Evolutionary conservation across 2,329 filamentous ascomycete genomes (phyloP).

Genomic region (Paecilomyces dactylethromorphus): DNA sequence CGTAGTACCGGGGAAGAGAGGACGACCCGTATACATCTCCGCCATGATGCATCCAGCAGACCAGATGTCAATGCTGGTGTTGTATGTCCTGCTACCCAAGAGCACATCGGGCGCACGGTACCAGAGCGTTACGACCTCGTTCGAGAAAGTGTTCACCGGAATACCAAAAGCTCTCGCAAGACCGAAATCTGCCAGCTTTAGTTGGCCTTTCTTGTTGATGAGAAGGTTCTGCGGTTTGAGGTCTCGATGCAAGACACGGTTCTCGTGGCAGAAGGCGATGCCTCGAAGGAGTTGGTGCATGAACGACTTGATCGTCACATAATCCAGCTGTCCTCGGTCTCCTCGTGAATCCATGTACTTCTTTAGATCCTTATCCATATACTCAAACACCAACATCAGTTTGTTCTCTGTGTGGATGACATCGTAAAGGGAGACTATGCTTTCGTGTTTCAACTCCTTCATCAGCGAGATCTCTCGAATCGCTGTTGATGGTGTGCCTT

Average conservation of each 20-base stretch:
- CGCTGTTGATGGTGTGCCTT: conserved; percentile 92
- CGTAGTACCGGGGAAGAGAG: conserved; percentile 92
- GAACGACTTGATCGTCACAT: conserved; percentile 91
- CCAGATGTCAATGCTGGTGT: conserved; percentile 99
- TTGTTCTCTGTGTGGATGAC: conserved; percentile 99
- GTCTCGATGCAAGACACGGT: conserved; percentile 90
- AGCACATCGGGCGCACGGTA: conserved; percentile 95
- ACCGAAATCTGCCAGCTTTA: conserved; percentile 93
- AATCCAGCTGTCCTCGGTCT: conserved; percentile 82
- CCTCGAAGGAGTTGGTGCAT: conserved; percentile 96
- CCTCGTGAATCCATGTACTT: conserved; percentile 96
- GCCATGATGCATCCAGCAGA: conserved; percentile 99
- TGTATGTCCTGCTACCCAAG: conserved; percentile 90
- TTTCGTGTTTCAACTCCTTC: conserved; percentile 99
- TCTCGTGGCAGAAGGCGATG: conserved; percentile 97
- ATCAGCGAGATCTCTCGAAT: conserved; percentile 98
- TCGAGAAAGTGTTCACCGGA: conserved; percentile 95
- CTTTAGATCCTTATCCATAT: conserved; percentile 97
- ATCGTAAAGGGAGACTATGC: conserved; percentile 94
- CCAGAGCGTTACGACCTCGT: conserved; percentile 96
- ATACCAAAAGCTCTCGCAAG: conserved; percentile 93
- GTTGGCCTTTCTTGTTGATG: conserved; percentile 82
- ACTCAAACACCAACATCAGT: conserved; percentile 98
- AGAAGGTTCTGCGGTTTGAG: conserved; percentile 94
- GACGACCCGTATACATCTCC: conserved; percentile 95